A percentile compares a stretch with the other conserved stretches of the same genome.
phyloP scores from a whole-genome alignment of 257 asterid genomes.

The Jacaranda copaia region DNA sequence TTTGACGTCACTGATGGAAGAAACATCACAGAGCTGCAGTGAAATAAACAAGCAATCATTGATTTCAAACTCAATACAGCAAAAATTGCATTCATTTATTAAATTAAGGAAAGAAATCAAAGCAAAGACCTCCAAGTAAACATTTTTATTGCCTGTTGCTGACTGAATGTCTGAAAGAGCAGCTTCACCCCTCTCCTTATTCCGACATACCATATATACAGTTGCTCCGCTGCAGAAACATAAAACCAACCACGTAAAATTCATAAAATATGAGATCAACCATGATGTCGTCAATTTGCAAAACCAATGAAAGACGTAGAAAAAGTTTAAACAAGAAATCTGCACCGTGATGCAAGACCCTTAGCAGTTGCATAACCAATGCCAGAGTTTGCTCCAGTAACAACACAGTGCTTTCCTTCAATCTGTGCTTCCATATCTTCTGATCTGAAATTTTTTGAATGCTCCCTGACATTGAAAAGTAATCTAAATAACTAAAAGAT shows the following conservation, averaged over 20 bases:
- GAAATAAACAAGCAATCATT: constrained; percentile 6
- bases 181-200: constrained; percentile 89
- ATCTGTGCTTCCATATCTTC: constrained; percentile 77
- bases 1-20: constrained; percentile 72
- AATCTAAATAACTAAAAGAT: constrained; percentile 8
- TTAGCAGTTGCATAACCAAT: constrained; percentile 88
- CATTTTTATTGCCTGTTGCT: constrained; percentile 75
- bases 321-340: background rate
- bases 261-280: background rate
- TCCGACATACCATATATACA: constrained; percentile 83
- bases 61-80: background rate
- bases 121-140: constrained; percentile 72
- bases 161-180: constrained; percentile 75
- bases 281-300: constrained; percentile 16
- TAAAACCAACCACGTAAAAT: background rate
- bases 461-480: constrained; percentile 61
- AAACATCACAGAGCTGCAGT: constrained; percentile 80
- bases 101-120: background rate
- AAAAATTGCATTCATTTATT: background rate
- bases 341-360: constrained; percentile 90
- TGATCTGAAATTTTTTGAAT: constrained; percentile 68
- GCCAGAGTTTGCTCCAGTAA: constrained; percentile 97
- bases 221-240: constrained; percentile 75
- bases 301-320: background rate
- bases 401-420: constrained; percentile 87